Evolutionary conservation across 169 alveolate species (phyloP).

Genomic region (Cystoisospora suis): DNA sequence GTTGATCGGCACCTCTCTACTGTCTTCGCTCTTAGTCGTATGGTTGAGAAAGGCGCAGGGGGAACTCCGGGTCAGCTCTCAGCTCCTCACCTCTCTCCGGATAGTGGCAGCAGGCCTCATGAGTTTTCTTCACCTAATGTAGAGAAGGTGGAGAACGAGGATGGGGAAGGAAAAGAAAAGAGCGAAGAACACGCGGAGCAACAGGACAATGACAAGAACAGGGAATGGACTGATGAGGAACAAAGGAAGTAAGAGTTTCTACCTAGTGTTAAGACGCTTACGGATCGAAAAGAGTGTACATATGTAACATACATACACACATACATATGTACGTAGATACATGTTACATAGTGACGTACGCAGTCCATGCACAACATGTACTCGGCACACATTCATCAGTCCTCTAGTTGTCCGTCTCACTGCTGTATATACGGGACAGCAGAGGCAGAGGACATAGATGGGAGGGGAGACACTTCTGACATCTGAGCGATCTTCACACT

Average conservation of each 20-base stretch:
- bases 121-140: not conserved
- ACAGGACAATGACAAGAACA: not conserved
- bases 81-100: not conserved
- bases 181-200: not conserved
- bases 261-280: too few species aligned
- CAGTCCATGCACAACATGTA: too few species aligned
- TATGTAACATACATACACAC: not conserved
- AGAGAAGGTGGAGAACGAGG: not conserved
- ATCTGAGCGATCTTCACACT: too few species aligned
- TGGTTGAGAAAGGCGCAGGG: too few species aligned
- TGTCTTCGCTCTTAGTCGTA: constrained; percentile 24
- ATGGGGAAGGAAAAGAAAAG: not conserved
- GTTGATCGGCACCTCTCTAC: constrained; percentile 47
- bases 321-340: not conserved
- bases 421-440: too few species aligned
- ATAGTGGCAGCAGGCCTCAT: not conserved
- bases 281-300: not conserved
- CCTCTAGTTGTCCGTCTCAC: too few species aligned
- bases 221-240: constrained; percentile 55
- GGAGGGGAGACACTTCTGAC: too few species aligned
- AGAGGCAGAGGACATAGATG: too few species aligned
- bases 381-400: too few species aligned
- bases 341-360: too few species aligned
- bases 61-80: too few species aligned
- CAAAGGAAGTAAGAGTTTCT: constrained; percentile 29